Evolutionary conservation across 106 monocot genomes (phyloP).

Genomic region (Dendrobium nobile): DNA sequence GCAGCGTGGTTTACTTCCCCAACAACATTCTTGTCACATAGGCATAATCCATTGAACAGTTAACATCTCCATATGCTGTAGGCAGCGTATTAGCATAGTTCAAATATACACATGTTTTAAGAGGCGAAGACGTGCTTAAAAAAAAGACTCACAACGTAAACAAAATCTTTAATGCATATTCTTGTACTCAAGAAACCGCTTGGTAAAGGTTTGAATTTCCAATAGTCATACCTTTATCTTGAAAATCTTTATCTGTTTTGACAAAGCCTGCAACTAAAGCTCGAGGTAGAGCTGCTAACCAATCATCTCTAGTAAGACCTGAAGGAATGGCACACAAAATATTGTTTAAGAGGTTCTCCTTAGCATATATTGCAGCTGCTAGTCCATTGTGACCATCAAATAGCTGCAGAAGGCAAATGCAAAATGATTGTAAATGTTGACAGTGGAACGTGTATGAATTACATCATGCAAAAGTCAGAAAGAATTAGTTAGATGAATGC

Average conservation of each 20-base stretch:
- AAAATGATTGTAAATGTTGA: neutral
- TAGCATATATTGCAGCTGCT: conserved; percentile 78
- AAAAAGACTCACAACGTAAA: neutral
- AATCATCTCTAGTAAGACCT: conserved; percentile 73
- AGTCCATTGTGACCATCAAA: conserved; percentile 96
- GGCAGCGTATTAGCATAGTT: neutral
- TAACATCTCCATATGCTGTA: neutral
- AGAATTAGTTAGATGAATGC: neutral
- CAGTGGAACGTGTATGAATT: neutral
- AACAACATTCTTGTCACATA: neutral
- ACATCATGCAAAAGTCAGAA: neutral
- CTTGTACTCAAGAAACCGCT: neutral
- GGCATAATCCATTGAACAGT: neutral
- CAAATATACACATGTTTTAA: neutral
- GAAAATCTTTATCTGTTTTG: conserved; percentile 95
- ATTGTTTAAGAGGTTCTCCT: conserved; percentile 80
- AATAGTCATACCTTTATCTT: conserved; percentile 48
- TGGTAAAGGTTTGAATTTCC: neutral
- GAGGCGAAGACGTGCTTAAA: neutral
- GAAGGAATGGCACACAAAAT: conserved; percentile 74
- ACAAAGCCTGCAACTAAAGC: conserved; percentile 92
- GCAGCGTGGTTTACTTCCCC: no score
- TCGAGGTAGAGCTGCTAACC: conserved; percentile 85
- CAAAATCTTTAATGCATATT: neutral
- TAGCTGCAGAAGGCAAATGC: conserved; percentile 36